phyloP scores from a whole-genome alignment of 371 early-diverging fungal genomes.

The Actinomortierella wolfii region DNA sequence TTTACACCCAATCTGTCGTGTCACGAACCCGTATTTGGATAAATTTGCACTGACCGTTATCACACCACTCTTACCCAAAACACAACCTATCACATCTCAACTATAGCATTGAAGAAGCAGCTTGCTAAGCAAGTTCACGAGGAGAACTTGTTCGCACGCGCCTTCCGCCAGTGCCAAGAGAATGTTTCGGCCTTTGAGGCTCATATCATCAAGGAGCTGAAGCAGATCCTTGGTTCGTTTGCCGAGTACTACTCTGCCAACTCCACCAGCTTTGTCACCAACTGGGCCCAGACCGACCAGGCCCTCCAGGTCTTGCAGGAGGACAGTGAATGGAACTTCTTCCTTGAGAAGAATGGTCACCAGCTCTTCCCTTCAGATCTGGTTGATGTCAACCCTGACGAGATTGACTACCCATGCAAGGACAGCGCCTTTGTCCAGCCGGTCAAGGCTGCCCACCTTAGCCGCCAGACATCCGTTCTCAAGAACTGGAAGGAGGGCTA shows the following conservation, averaged over 20 bases:
- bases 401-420: constrained; percentile 40
- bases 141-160: constrained; percentile 42
- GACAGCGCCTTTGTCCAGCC: constrained; percentile 24
- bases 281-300: constrained; percentile 30
- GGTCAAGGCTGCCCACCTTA: constrained; percentile 29
- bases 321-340: constrained; percentile 33
- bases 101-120: constrained; percentile 27
- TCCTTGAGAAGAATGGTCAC: constrained; percentile 24
- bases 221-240: constrained; percentile 36
- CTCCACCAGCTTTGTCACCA: constrained; percentile 14
- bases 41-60: no score
- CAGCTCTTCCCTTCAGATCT: constrained; percentile 40
- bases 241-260: constrained; percentile 30
- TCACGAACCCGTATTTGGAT: no score
- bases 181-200: constrained; percentile 34
- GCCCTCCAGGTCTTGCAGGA: constrained; percentile 36
- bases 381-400: constrained; percentile 35
- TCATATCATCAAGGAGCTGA: constrained; percentile 30
- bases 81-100: no score
- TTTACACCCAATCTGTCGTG: no score
- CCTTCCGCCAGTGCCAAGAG: constrained; percentile 42
- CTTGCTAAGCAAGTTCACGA: constrained; percentile 40
- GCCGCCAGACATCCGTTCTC: constrained; percentile 33
- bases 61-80: no score
- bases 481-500: constrained; percentile 46